These are phyloP conservation scores for Cercospora sojina DNA, from an alignment of 2,329 filamentous ascomycete species.

Conservation along the genomic window DNA sequence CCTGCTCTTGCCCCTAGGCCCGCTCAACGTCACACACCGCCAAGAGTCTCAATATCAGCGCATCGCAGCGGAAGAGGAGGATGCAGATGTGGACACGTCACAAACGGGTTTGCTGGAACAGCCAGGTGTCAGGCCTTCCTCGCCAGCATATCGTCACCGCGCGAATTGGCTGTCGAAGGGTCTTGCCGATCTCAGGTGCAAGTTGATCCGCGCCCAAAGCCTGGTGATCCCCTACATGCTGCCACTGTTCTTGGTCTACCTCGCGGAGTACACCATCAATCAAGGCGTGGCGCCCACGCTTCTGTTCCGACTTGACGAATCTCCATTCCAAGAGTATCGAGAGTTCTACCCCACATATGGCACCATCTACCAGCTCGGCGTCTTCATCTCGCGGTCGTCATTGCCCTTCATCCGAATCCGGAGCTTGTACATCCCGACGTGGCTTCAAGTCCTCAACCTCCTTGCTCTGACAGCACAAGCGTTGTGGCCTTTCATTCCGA, in stretches of 20 bases:
- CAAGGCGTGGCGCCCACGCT: conserved; percentile 89
- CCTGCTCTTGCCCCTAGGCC: conserved; percentile 67
- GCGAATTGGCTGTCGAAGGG: conserved; percentile 9
- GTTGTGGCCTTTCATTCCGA: conserved; percentile 72
- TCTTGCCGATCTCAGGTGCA: conserved; percentile 30
- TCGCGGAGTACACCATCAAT: conserved; percentile 97
- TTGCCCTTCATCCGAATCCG: conserved; percentile 83
- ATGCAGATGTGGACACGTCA: conserved; percentile 33
- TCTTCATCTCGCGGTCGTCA: conserved; percentile 90
- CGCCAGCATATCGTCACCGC: conserved; percentile 26
- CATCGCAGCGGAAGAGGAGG: conserved; percentile 48
- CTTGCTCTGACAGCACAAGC: conserved; percentile 71
- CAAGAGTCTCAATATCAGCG: conserved; percentile 55
- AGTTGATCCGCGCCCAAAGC: conserved; percentile 54
- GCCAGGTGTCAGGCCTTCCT: conserved; percentile 32
- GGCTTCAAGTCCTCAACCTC: conserved; percentile 80
- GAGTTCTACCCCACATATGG: conserved; percentile 94
- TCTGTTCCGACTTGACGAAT: conserved; percentile 73
- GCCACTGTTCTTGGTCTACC: conserved; percentile 85
- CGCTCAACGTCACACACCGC: conserved; percentile 53
- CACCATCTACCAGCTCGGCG: conserved; percentile 90
- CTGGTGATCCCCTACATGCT: conserved; percentile 64
- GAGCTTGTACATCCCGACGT: conserved; percentile 74
- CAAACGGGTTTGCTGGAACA: conserved; percentile 36
- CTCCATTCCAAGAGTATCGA: conserved; percentile 78